Evolutionary conservation across 2,329 filamentous ascomycete genomes (phyloP).

Genomic region (Thermomyces lanuginosus): DNA sequence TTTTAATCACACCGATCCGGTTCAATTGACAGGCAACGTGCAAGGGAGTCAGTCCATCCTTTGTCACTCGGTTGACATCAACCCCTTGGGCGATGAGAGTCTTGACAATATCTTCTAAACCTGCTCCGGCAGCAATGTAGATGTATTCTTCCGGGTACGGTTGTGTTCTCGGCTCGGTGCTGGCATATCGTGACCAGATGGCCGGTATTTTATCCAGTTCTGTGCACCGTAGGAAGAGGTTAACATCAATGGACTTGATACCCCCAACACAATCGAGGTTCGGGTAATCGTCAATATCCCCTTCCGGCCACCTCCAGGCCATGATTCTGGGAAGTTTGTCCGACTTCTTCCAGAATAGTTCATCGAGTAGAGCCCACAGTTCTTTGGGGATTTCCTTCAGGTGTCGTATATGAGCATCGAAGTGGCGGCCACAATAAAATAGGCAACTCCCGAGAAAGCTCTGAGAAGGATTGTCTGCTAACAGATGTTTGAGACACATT

Average conservation of each 20-base stretch:
- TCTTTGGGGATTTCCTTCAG: constrained; percentile 2
- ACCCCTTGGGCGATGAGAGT: constrained; percentile 4
- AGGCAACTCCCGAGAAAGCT: background rate
- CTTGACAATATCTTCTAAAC: constrained; percentile 2
- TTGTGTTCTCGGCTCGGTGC: background rate
- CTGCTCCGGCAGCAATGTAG: background rate
- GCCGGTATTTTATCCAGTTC: constrained; percentile 3
- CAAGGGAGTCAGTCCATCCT: background rate
- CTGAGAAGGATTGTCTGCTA: constrained; percentile 1
- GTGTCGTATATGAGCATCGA: constrained; percentile 5
- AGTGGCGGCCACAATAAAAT: constrained; percentile 2
- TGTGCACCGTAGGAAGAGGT: constrained; percentile 5
- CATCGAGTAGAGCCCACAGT: constrained; percentile 4
- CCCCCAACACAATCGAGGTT: constrained; percentile 3
- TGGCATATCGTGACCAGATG: constrained; percentile 3
- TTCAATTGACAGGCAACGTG: background rate
- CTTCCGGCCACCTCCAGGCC: constrained; percentile 2
- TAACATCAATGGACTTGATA: constrained; percentile 3
- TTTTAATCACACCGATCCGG: background rate
- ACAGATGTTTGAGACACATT: constrained; percentile 4
- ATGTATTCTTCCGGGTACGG: constrained; percentile 4
- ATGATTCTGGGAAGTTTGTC: constrained; percentile 2
- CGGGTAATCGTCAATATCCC: background rate
- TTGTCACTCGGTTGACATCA: constrained; percentile 2
- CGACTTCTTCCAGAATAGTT: constrained; percentile 1